phyloP scores from a whole-genome alignment of 1,284 basidiomycete species.

The Mycosarcoma maydis region DNA sequence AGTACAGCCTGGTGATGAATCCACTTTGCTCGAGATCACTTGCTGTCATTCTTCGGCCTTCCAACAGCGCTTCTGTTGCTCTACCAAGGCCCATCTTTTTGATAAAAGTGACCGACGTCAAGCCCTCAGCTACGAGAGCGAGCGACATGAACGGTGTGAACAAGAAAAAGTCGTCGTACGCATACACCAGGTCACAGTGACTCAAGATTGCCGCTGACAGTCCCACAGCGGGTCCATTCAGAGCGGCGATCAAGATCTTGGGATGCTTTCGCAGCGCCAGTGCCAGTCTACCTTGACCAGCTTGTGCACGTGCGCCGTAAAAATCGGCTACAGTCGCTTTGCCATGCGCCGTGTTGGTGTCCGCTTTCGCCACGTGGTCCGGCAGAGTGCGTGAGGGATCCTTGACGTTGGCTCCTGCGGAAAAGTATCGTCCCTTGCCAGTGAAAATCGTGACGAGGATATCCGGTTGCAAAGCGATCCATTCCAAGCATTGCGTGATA shows the following conservation, averaged over 20 bases:
- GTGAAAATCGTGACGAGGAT: constrained; percentile 49
- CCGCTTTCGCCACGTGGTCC: constrained; percentile 9
- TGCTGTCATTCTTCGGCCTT: constrained; percentile 45
- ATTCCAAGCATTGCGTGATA: constrained; percentile 42
- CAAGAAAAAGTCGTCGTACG: constrained; percentile 53
- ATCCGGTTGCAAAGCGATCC: constrained; percentile 43
- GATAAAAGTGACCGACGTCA: constrained; percentile 43
- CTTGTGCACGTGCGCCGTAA: constrained; percentile 13
- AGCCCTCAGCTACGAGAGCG: constrained; percentile 48
- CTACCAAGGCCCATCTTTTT: constrained; percentile 46
- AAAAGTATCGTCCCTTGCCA: constrained; percentile 51
- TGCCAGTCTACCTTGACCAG: constrained; percentile 30
- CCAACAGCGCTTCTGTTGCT: constrained; percentile 48
- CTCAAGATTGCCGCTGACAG: constrained; percentile 43
- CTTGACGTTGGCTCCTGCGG: constrained; percentile 50
- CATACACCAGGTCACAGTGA: constrained; percentile 53
- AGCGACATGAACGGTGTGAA: constrained; percentile 52
- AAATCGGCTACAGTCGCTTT: constrained; percentile 17
- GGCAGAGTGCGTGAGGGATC: constrained; percentile 40
- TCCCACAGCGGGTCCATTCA: constrained; percentile 56
- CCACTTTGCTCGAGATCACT: constrained; percentile 39
- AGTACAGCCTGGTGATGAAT: constrained; percentile 48
- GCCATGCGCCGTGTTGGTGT: constrained; percentile 14
- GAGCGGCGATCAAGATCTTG: constrained; percentile 51
- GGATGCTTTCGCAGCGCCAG: constrained; percentile 29